Evolutionary conservation across 768 basidiomycete species (phyloP), one percentile per base, ranked within the genome.

Genomic region (Amanita thiersii): DNA sequence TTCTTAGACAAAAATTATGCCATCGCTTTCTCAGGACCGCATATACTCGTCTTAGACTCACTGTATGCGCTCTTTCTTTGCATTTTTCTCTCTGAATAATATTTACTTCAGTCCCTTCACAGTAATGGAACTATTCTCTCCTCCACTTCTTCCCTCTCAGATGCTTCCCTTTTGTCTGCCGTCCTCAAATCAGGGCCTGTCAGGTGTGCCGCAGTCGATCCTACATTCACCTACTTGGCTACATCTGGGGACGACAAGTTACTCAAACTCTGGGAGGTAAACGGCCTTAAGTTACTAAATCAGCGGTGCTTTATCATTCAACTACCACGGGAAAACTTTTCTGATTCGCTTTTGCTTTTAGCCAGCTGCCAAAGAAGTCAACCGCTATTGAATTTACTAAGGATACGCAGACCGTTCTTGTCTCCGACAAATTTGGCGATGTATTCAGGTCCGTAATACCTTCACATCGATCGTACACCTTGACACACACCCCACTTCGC

Each of bases 371-470:
- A 0, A 97, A 97, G 62, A 81, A 82, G 45, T 79, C 88, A 0
- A 91, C 89, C 0, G 67, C 66, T 1, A 55, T 96, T 19, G 57
- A 61, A 0, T 79, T 96, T 50, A 79, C 81, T 0, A 61, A 55
- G 3, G 70, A 80, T 32, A 73, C 71, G 0, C 61, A 75, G 47
- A 78, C 72, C 0, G 79, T 99, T 45, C 58, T 97, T 2, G 77
- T 88, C 9, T 78, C 89, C 2, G 94, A 99, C 62, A 97, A 96
- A 61, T 93, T 96, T 48, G 94, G 94, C 0, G 94, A 97, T 55
- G 74, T 94, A 29, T 94, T 91, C 63, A 77, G 77, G 88, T 85
- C 37, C 40, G 66, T 25, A 2, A n/a, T 2, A n/a, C 14, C 11
- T 20, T 26, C 32, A 4, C 9, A 40, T 17, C 9, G 32, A 19